Percentiles rank a stretch among this genome's conserved stretches.
phyloP scores from a whole-genome alignment of 164 flowering plant genomes.

The Dillenia suffruticosa region DNA sequence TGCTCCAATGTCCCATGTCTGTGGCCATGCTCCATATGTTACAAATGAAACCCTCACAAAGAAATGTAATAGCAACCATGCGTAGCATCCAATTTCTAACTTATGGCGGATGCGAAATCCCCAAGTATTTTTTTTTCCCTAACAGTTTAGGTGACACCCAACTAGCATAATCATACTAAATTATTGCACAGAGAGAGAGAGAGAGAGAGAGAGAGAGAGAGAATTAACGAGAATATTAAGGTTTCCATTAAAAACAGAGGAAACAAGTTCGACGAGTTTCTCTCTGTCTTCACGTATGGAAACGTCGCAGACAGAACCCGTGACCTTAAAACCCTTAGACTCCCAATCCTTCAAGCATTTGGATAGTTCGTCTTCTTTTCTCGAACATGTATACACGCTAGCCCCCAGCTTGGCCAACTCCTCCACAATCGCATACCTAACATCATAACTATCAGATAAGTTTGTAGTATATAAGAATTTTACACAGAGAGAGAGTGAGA shows the following conservation, averaged over 20 bases:
- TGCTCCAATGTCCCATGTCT: no score
- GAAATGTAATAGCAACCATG: no score
- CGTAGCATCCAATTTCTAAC: no score
- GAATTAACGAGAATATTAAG: constrained; percentile 45
- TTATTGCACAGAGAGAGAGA: neutral
- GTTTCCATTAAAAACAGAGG: constrained; percentile 35
- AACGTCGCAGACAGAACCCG: constrained; percentile 36
- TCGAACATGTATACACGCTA: constrained; percentile 32
- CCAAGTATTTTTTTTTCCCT: neutral
- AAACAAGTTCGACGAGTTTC: constrained; percentile 25
- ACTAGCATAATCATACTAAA: neutral
- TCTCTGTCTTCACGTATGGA: constrained; percentile 23
- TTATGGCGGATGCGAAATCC: no score
- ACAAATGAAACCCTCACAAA: no score
- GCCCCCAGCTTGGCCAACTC: constrained; percentile 46
- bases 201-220: neutral
- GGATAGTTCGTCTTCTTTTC: constrained; percentile 29
- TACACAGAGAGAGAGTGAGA: no score
- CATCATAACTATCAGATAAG: neutral
- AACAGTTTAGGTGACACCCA: neutral
- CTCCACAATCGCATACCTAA: constrained; percentile 39
- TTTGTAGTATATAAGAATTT: neutral
- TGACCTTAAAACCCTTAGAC: constrained; percentile 29
- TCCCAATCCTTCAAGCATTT: constrained; percentile 30
- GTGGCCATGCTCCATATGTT: no score